phyloP scores from a whole-genome alignment of 2,329 filamentous ascomycete genomes.

The Dothideomycetidae sp. region DNA sequence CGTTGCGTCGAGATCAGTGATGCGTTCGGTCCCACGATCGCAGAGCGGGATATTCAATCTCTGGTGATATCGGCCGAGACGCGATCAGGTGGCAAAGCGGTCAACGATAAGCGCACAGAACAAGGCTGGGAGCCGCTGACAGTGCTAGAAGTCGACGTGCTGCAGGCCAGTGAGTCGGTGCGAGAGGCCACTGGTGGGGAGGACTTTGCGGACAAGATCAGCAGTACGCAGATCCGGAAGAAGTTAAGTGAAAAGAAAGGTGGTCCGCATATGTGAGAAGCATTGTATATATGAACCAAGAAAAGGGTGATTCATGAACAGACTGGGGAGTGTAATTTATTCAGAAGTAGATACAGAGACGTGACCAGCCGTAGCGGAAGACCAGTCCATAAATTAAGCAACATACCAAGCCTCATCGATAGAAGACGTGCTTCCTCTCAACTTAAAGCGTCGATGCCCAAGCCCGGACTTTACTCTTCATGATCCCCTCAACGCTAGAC shows the following conservation, averaged over 20 bases:
- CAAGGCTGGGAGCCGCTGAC: conserved; percentile 64
- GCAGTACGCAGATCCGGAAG: conserved; percentile 63
- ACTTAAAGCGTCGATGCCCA: conserved; percentile 14
- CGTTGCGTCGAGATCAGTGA: conserved; percentile 79
- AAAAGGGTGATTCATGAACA: neutral
- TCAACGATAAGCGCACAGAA: conserved; percentile 68
- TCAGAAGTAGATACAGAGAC: no score
- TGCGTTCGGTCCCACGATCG: conserved; percentile 79
- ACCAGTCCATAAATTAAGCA: no score
- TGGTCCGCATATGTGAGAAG: no score
- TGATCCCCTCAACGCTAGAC: conserved; percentile 20
- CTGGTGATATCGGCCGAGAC: conserved; percentile 85
- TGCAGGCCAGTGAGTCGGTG: conserved; percentile 47
- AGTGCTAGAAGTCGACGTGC: conserved; percentile 78
- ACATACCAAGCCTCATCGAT: no score
- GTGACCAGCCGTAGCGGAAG: no score
- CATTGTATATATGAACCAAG: no score
- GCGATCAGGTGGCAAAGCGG: conserved; percentile 62
- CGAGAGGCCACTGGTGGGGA: conserved; percentile 26
- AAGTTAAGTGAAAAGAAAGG: conserved; percentile 17
- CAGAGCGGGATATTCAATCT: conserved; percentile 60
- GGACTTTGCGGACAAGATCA: conserved; percentile 71
- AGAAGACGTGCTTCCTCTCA: no score
- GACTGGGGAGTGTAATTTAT: no score
- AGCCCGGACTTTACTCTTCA: conserved; percentile 15